Evolutionary conservation across 2,329 filamentous ascomycete species (phyloP), one percentile per base, ranked within the genome.

Genomic region (Ilyonectria destructans): DNA sequence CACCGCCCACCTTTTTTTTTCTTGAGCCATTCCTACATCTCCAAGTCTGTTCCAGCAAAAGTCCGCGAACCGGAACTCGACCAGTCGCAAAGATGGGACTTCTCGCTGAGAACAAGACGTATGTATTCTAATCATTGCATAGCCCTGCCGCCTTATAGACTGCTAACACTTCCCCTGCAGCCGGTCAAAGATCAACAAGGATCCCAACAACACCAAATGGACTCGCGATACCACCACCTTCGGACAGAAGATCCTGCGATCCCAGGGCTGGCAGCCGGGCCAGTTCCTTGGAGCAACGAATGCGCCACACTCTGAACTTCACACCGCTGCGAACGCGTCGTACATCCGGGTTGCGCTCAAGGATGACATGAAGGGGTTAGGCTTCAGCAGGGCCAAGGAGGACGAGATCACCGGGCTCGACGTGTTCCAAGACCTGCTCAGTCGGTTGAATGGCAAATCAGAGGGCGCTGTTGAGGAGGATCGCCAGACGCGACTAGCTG

Each of bases 171-270:
- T 21, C 29, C 12, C 26, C 21, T 49, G 4, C 58, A 82, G 81
- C 60, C 80, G 81, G 59, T 75, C 86, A 55, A 97, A 96, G 83
- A 91, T 98, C 78, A 92, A 92, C 73, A 88, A 92, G 79, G 96
- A 99, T 82, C 96, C 96, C 8, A 98, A 98, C 84, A 99, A 98
- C 82, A 97, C 94, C 55, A 90, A 89, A 87, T 99, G 96, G 96
- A 91, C 92, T 64, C 91, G 92, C 77, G 92, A 95, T 79, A 93
- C 92, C 71, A 88, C 88, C 64, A 91, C 90, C 61, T 98, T 96
- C 80, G 96, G 96, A 74, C 95, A 97, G 80, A 93, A 91, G 78
- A 96, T 98, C 74, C 90, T 99, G 77, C 90, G 91, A 57, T 87
- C 92, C 17, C 95, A 98, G 77, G 96, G 96, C 71, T 99, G 96